Conservation (phyloP, 2,329 filamentous ascomycete genomes). For the Ceratocystis huliohia region DNA sequence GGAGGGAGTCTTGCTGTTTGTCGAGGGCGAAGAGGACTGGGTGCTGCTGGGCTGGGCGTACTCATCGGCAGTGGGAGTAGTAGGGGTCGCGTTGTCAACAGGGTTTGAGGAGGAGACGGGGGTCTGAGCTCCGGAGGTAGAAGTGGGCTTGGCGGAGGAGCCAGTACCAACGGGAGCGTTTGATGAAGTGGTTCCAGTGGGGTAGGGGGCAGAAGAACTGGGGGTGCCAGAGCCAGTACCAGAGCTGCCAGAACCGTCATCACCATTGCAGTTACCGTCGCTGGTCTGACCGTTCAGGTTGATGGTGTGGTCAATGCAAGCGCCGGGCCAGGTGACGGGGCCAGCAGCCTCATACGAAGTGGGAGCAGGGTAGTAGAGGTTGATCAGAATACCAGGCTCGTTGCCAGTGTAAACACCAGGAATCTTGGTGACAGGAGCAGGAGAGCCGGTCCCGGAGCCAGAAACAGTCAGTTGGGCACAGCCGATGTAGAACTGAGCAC, state of each 20-base stretch:
- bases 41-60: background rate
- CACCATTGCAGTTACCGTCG: conserved; percentile 30
- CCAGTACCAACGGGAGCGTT: conserved; percentile 11
- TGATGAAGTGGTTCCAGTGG: conserved; percentile 15
- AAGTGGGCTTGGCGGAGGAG: no score
- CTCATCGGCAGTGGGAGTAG: background rate
- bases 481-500: conserved; percentile 37
- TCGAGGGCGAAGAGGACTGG: background rate
- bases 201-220: background rate
- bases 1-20: background rate
- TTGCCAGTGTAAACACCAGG: conserved; percentile 31
- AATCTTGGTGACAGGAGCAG: conserved; percentile 29
- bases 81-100: background rate
- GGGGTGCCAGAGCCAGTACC: conserved; percentile 14
- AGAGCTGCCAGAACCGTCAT: conserved; percentile 15
- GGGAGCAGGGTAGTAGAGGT: conserved; percentile 33
- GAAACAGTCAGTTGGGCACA: conserved; percentile 29
- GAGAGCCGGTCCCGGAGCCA: conserved; percentile 32
- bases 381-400: conserved; percentile 32
- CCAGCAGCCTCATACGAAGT: conserved; percentile 27
- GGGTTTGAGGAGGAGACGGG: background rate
- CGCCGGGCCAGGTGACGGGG: conserved; percentile 27
- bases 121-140: background rate
- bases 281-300: conserved; percentile 28
- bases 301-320: conserved; percentile 30